Conservation (phyloP, 2,329 filamentous ascomycete genomes). For the Xenoacremonium recifei region DNA sequence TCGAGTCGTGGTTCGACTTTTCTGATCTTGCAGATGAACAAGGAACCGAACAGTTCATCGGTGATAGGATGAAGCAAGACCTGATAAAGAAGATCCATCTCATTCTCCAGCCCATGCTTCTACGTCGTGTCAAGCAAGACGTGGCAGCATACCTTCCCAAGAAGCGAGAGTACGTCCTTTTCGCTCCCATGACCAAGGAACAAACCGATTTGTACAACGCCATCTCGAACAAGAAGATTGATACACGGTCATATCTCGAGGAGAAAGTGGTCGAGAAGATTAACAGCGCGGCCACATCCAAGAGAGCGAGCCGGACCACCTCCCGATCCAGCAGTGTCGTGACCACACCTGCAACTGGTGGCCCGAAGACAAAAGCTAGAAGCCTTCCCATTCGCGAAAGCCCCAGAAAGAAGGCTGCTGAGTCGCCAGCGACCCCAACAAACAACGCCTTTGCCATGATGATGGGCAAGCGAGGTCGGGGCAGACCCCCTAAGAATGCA, state of each 20-base stretch:
- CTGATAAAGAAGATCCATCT: constrained; percentile 76
- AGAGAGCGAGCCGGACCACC: constrained; percentile 30
- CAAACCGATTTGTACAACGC: constrained; percentile 86
- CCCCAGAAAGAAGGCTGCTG: constrained; percentile 27
- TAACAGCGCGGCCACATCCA: constrained; percentile 32
- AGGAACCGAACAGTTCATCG: constrained; percentile 74
- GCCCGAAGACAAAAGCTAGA: constrained; percentile 17
- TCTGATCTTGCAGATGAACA: constrained; percentile 84
- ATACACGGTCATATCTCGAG: constrained; percentile 75
- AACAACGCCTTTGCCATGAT: constrained; percentile 52
- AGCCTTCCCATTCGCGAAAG: constrained; percentile 37
- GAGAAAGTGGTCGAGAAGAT: constrained; percentile 71
- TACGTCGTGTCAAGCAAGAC: constrained; percentile 88
- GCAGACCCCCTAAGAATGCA: constrained; percentile 21
- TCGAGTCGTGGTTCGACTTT: constrained; percentile 97
- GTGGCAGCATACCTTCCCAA: constrained; percentile 90
- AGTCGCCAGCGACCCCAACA: constrained; percentile 14
- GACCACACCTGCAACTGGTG: background rate
- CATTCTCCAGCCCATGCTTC: constrained; percentile 85
- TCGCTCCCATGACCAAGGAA: constrained; percentile 85
- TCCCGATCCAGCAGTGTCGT: constrained; percentile 39
- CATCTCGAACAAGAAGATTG: constrained; percentile 54
- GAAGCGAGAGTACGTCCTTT: constrained; percentile 94
- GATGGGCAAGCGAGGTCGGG: constrained; percentile 44
- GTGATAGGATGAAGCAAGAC: constrained; percentile 63